Base-by-base conservation (phyloP, 352 stramenopile genomes). In the Globisporangium viniferum region DNA sequence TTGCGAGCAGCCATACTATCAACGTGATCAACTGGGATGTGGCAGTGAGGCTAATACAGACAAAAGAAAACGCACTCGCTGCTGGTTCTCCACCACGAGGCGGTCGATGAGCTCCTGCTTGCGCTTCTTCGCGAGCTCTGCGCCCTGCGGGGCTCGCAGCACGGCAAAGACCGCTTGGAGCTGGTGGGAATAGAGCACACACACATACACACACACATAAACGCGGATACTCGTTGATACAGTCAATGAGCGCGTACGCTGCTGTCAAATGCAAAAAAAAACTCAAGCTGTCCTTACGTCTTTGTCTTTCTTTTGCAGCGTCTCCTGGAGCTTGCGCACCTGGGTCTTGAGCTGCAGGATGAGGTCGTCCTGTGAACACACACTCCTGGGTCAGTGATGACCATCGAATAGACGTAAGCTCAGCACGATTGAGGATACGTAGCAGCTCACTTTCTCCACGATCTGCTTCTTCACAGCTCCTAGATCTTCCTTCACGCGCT, bases 281-380 rank as follows among this genome's bases (percentile, higher is more conserved):
- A n/a, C 9, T 27, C 3, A 35, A 14, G 20, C 18, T 59, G 20
- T 31, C 69, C 77, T 15, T 71, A 86, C 84, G 48, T 89, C 81
- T 72, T 84, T 85, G 57, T 90, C 81, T 59, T 87, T 92, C 64
- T 88, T 90, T 31, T 78, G 80, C 35, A 92, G 66, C 5, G 66
- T 75, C 53, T 89, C 80, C 56, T 89, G 69, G 39, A 89, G 77
- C 57, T 87, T 87, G 31, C 80, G 81, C 24, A 74, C 59, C 8
- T 74, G 62, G 39, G 81, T 87, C 62, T 87, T 90, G 61, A 90
- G 71, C 69, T 89, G 84, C 39, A 92, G 20, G 12, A 90, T 73
- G 31, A 79, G 59, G 9, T 76, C 70, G 62, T 90, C 81, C 84
- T 92, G 68, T 3, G 55, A 41, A 15, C 7, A 62, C 2, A 24